Evolutionary conservation across 352 stramenopile species (phyloP).

Genomic region (Phytophthora megakarya): DNA sequence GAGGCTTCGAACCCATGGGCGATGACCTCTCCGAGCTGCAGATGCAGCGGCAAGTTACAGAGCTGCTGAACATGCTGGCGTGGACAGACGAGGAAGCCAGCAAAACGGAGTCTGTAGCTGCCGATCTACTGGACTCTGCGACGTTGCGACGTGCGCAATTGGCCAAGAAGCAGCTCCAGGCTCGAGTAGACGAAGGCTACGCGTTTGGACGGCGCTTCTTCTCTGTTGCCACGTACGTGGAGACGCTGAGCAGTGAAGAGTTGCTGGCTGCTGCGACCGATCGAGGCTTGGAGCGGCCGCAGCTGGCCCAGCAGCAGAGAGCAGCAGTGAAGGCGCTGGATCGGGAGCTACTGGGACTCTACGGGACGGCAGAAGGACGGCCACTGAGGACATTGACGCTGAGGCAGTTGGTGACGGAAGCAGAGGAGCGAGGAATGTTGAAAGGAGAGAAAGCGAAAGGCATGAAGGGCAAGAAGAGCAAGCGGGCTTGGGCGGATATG

Average conservation of each 20-base stretch:
- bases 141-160: constrained; percentile 37
- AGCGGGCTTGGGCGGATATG: constrained; percentile 59
- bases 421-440: constrained; percentile 45
- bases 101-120: constrained; percentile 1
- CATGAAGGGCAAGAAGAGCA: constrained; percentile 62
- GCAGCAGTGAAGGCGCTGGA: constrained; percentile 53
- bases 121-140: constrained; percentile 18
- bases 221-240: constrained; percentile 57
- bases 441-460: constrained; percentile 41
- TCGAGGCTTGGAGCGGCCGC: constrained; percentile 32
- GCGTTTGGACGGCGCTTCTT: constrained; percentile 70
- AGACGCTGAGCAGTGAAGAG: constrained; percentile 50
- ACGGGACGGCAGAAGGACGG: constrained; percentile 50
- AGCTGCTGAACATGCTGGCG: constrained; percentile 52
- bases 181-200: constrained; percentile 58
- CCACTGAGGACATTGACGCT: constrained; percentile 63
- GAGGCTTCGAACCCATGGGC: constrained; percentile 46
- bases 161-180: constrained; percentile 48
- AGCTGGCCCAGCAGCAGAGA: constrained; percentile 40
- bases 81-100: constrained; percentile 22
- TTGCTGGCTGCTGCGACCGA: constrained; percentile 41
- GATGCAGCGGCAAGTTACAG: constrained; percentile 46
- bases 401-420: constrained; percentile 64
- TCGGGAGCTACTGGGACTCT: constrained; percentile 55
- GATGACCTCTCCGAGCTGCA: constrained; percentile 35